These are phyloP conservation scores for Thinopyrum elongatum DNA, from an alignment of 176 grass and related monocot species.

Conservation along the genomic window DNA sequence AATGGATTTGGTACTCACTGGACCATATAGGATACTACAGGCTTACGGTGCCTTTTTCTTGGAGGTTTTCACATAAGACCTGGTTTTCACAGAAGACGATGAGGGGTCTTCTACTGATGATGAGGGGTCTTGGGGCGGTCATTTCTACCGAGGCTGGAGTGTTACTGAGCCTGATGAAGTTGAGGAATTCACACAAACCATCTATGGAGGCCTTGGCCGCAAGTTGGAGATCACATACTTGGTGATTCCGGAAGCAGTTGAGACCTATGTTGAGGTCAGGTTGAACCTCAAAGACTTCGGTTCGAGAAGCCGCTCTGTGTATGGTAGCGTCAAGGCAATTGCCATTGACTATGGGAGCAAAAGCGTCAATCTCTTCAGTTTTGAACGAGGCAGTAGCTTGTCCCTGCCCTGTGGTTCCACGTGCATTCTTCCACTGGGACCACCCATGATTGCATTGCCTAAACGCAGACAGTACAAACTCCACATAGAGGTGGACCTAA, in stretches of 20 bases:
- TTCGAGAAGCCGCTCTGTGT: background rate
- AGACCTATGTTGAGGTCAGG: background rate
- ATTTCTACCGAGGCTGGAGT: background rate
- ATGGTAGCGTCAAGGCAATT: background rate
- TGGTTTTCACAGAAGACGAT: background rate
- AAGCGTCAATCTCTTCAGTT: background rate
- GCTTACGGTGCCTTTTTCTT: background rate
- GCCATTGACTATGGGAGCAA: background rate
- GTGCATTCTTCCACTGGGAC: background rate
- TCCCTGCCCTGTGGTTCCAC: background rate
- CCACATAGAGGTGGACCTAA: background rate
- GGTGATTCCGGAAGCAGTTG: background rate
- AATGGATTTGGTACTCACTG: background rate
- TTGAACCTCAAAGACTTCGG: background rate
- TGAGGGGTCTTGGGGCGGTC: background rate
- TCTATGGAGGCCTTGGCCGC: background rate
- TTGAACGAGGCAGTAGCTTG: background rate
- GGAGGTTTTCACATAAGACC: background rate
- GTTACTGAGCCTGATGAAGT: background rate
- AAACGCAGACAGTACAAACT: background rate
- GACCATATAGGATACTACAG: background rate
- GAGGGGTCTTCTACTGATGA: background rate
- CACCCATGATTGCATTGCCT: background rate
- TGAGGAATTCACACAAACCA: background rate
- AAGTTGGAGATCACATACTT: background rate